Evolutionary conservation across 208 protist genomes (phyloP), one percentile per base, ranked within the genome.

Genomic region (Spongospora subterranea): DNA sequence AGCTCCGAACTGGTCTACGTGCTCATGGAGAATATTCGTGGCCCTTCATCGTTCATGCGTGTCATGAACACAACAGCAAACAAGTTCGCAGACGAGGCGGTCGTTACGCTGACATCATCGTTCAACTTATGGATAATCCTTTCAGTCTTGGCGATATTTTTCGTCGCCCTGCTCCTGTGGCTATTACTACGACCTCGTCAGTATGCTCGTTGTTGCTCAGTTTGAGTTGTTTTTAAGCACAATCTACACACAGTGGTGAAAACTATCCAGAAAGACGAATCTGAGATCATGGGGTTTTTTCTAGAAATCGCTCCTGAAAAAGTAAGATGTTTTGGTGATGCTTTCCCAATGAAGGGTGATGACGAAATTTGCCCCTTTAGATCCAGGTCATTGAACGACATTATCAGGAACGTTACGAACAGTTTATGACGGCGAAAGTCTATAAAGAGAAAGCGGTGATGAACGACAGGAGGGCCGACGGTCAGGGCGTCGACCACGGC

Each of bases 231-330:
- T n/a, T n/a, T n/a, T n/a, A n/a, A n/a, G n/a, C n/a, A n/a, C n/a
- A n/a, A n/a, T n/a, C n/a, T 29, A 17, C 54, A 29, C n/a, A 20
- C 35, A 82, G 71, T 82, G 35, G 71, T 82, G 71, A 82, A 35
- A 43, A 43, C 71, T 13, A 6, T 82, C 17, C 17, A 82, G n/a
- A 35, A 43, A 35, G 71, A 82, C 71, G 71, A 82, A n/a, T 35
- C n/a, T 20, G 35, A 82, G n/a, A 82, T 82, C 71, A 82, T 82
- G 35, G 71, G 71, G n/a, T 82, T 82, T n/a, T 82, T 82, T n/a
- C 71, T 82, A 43, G 71, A 82, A 43, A 82, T 82, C n/a, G 17
- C 71, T 6, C 6, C 35, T n/a, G 71, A 82, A 20, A 82, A 39
- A 20, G 71, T 82, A 60, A 60, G 6, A 24, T 60, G 13, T 24